Conservation (phyloP, 805 yeast genomes). For the Ogataea siamensis region DNA sequence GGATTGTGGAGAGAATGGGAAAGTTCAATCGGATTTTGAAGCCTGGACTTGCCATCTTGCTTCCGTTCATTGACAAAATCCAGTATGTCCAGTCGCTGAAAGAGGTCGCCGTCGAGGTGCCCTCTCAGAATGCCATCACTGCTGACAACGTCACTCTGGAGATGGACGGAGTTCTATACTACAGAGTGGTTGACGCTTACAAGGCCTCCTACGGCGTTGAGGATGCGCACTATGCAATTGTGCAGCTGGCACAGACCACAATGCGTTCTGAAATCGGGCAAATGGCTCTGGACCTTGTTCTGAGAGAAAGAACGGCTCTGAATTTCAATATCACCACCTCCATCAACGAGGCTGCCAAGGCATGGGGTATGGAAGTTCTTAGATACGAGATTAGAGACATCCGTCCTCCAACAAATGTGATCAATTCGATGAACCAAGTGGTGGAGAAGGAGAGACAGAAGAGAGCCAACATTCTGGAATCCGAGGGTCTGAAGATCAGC, state of each 20-base stretch:
- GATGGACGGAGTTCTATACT: conserved; percentile 79
- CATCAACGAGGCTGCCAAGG: conserved; percentile 78
- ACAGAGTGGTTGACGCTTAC: conserved; percentile 75
- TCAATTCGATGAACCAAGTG: conserved; percentile 90
- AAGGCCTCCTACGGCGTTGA: conserved; percentile 88
- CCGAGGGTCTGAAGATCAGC: conserved; percentile 79
- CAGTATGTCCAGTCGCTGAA: conserved; percentile 80
- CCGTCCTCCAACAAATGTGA: conserved; percentile 81
- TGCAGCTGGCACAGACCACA: conserved; percentile 86
- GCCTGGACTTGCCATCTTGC: conserved; percentile 73
- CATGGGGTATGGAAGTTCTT: conserved; percentile 82
- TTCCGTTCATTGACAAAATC: conserved; percentile 73
- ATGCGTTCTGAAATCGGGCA: conserved; percentile 90
- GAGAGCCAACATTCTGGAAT: conserved; percentile 82
- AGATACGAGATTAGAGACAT: conserved; percentile 87
- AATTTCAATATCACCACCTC: conserved; percentile 73
- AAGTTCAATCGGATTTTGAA: conserved; percentile 65
- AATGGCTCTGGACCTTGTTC: conserved; percentile 71
- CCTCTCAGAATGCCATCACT: conserved; percentile 81
- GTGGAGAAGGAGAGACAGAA: conserved; percentile 85
- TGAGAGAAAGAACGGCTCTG: conserved; percentile 70
- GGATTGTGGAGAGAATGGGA: conserved; percentile 92
- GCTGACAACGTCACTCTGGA: conserved; percentile 83
- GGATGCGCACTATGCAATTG: conserved; percentile 80
- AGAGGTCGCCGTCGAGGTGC: conserved; percentile 83